phyloP scores from a whole-genome alignment of 2,329 filamentous ascomycete genomes.

The Exophiala oligosperma region DNA sequence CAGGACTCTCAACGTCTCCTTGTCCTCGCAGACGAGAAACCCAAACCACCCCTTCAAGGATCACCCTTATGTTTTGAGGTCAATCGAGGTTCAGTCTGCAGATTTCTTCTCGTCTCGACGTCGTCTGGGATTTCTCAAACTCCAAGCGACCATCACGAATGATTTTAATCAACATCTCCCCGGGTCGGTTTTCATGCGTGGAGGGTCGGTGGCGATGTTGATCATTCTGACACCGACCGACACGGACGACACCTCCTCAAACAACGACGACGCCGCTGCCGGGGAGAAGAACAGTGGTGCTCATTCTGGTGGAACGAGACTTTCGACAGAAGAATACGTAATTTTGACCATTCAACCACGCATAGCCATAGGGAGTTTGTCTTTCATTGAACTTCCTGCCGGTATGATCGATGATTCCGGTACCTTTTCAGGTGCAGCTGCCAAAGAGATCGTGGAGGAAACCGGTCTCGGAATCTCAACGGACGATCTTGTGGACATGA shows the following conservation, averaged over 20 bases:
- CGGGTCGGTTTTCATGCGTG: conserved; percentile 58
- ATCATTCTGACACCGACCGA: conserved; percentile 54
- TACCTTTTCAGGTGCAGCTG: conserved; percentile 55
- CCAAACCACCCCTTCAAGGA: conserved; percentile 52
- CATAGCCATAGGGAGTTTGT: conserved; percentile 55
- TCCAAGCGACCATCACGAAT: conserved; percentile 56
- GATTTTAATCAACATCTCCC: conserved; percentile 52
- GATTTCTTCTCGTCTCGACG: conserved; percentile 51
- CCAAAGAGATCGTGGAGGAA: conserved; percentile 59
- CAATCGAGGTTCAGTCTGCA: conserved; percentile 55
- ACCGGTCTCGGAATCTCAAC: conserved; percentile 53
- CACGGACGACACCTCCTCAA: background rate
- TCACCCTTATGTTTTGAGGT: conserved; percentile 52
- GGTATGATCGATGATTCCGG: conserved; percentile 61
- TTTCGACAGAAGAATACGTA: conserved; percentile 45
- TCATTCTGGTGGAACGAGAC: background rate
- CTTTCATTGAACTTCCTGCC: conserved; percentile 59
- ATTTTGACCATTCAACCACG: conserved; percentile 59
- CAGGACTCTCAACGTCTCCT: conserved; percentile 48
- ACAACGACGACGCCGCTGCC: conserved; percentile 23
- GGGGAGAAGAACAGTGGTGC: background rate
- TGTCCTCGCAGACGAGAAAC: conserved; percentile 45
- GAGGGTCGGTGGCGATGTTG: conserved; percentile 59
- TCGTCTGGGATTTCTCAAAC: conserved; percentile 58
- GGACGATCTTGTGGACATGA: conserved; percentile 56